Evolutionary conservation across 78 protist genomes (phyloP), one percentile per base, ranked within the genome.

Genomic region (Dictyostelium firmibasis): DNA sequence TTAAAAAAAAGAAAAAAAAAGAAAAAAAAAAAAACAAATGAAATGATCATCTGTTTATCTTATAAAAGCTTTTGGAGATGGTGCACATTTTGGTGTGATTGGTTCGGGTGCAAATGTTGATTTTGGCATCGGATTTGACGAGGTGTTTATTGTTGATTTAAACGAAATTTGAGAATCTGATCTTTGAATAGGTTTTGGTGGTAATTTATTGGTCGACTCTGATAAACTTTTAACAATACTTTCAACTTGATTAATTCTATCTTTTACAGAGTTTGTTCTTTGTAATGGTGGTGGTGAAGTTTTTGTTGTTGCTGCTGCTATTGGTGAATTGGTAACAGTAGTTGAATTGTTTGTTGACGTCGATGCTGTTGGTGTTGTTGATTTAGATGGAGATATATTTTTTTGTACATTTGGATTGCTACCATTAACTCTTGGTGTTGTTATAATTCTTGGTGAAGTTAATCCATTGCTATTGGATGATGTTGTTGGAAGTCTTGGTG

Each of bases 211-310:
- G 3, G 43, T 14, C 0, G 84, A 79, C 9, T 79, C 84, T 25
- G 62, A 14, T n/a, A 79, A 25, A 44, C 16, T 44, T 79, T 79
- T 79, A 4, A 77, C 83, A 16, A 77, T 77, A 1, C 9, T 38
- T 47, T 79, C 84, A 44, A 38, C 60, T 44, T 44, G 69, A 27
- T 44, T 27, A 44, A 79, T 79, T 27, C 29, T 79, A n/a, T 79
- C 84, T 11, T 79, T 79, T 3, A 79, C 84, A 27, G 84, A 79
- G 41, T 23, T 18, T 38, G 84, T 79, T 44, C 84, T 79, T 79
- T 79, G 84, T 79, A 44, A 44, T 38, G 60, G 25, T 79, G 38
- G 84, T 18, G 82, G 82, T 16, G 25, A n/a, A 16, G 27, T 11
- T 6, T 13, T 25, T 1, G 13, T 74, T 9, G 27, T 20, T 9